These are phyloP conservation scores for Wickerhamiella slavikovae DNA, from an alignment of 805 yeast species.

Conservation along the genomic window DNA sequence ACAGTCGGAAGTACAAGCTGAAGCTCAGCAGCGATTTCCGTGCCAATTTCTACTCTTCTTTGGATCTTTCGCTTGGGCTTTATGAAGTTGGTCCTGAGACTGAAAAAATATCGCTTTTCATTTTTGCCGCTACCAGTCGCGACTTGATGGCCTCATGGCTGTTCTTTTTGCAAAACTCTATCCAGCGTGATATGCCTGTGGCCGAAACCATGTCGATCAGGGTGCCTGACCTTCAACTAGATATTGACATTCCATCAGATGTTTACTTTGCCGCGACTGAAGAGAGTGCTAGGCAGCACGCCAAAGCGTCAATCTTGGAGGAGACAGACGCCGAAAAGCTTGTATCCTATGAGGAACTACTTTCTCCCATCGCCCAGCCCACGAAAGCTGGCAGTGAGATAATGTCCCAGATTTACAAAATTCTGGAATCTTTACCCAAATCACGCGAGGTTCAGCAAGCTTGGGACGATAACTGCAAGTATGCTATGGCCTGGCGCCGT, in stretches of 20 bases:
- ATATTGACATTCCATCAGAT: background rate
- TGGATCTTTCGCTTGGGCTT: slow-evolving; percentile 52
- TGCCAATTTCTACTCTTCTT: slow-evolving; percentile 36
- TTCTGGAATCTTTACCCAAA: background rate
- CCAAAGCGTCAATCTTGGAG: background rate
- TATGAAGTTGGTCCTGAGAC: slow-evolving; percentile 15
- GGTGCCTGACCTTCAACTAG: slow-evolving; percentile 4
- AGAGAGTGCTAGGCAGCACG: too few relatives aligned
- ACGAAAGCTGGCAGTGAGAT: background rate
- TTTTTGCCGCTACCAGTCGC: slow-evolving; percentile 2
- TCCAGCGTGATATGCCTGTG: background rate
- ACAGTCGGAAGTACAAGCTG: slow-evolving; percentile 11
- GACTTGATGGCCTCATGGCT: slow-evolving; percentile 4
- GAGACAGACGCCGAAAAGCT: background rate
- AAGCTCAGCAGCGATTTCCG: slow-evolving; percentile 13
- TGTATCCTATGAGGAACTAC: background rate
- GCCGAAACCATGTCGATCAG: slow-evolving; percentile 1
- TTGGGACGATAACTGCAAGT: slow-evolving; percentile 7
- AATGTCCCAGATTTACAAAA: background rate
- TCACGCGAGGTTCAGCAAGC: too few relatives aligned
- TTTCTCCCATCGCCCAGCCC: background rate
- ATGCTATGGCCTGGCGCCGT: slow-evolving; percentile 39
- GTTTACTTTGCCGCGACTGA: background rate
- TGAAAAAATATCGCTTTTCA: too few relatives aligned
- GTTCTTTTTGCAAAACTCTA: slow-evolving; percentile 1